These are phyloP conservation scores for Cystobasidium pallidum DNA, from an alignment of 1,284 basidiomycete species.

Conservation along the genomic window DNA sequence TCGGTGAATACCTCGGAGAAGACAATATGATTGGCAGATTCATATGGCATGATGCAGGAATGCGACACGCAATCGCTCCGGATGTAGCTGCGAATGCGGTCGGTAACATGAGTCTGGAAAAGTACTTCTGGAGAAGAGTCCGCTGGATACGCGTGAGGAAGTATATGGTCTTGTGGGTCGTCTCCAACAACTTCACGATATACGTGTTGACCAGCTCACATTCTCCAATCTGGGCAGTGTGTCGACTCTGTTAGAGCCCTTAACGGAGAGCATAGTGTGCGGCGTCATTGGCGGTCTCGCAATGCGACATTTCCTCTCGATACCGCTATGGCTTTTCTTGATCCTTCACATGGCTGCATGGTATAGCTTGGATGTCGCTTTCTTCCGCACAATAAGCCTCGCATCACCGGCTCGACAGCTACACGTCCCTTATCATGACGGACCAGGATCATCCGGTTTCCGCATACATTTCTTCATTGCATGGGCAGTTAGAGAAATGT, in stretches of 20 bases:
- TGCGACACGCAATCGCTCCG: constrained; percentile 81
- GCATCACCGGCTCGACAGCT: constrained; percentile 47
- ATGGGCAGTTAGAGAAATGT: constrained; percentile 74
- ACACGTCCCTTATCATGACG: constrained; percentile 56
- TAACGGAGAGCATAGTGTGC: constrained; percentile 79
- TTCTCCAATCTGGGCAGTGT: constrained; percentile 52
- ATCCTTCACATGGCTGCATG: constrained; percentile 51
- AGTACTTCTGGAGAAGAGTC: constrained; percentile 81
- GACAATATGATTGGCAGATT: constrained; percentile 92
- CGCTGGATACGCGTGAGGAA: constrained; percentile 95
- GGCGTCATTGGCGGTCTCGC: constrained; percentile 68
- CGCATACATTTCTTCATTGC: constrained; percentile 66
- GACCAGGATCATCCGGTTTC: constrained; percentile 49
- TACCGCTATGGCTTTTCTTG: constrained; percentile 49
- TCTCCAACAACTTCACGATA: too few species aligned
- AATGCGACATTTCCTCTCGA: constrained; percentile 60
- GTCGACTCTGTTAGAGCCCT: constrained; percentile 82
- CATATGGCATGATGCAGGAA: constrained; percentile 85
- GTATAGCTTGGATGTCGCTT: constrained; percentile 51
- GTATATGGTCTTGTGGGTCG: constrained; percentile 71
- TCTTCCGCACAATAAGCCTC: constrained; percentile 49
- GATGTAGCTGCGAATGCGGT: constrained; percentile 88
- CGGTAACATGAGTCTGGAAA: constrained; percentile 75
- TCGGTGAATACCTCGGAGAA: constrained; percentile 85
- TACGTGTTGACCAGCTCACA: not conserved